Evolutionary conservation across 768 basidiomycete genomes (phyloP).

Genomic region (Sistotremastrum niveocremeum): DNA sequence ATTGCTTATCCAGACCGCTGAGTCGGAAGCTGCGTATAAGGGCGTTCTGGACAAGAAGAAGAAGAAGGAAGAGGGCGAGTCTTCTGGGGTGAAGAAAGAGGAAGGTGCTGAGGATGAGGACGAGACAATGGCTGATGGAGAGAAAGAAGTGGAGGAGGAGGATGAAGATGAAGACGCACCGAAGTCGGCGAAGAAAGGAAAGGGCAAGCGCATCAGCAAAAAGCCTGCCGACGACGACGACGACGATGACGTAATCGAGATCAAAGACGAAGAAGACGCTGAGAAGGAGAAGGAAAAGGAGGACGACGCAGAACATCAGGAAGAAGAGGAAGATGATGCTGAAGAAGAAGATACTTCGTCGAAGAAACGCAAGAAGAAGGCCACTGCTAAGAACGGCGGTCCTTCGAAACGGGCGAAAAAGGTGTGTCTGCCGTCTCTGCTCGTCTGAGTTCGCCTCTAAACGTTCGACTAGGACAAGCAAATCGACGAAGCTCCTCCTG

Average conservation of each 20-base stretch:
- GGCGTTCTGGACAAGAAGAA: constrained; percentile 21
- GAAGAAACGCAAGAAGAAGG: constrained; percentile 58
- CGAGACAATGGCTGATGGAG: constrained; percentile 21
- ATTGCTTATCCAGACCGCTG: constrained; percentile 52
- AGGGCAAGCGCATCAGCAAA: constrained; percentile 30
- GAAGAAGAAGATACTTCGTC: constrained; percentile 17
- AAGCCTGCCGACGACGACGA: constrained; percentile 30
- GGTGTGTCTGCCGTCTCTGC: constrained; percentile 8
- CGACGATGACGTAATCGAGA: constrained; percentile 34
- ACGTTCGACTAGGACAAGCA: constrained; percentile 34
- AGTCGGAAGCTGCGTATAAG: constrained; percentile 28
- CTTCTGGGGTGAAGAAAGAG: constrained; percentile 23
- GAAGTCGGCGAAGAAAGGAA: constrained; percentile 28
- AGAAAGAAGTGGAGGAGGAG: constrained; percentile 32
- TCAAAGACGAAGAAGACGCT: constrained; percentile 22
- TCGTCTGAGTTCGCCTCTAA: neutral
- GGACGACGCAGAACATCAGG: constrained; percentile 30
- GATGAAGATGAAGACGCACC: constrained; percentile 32
- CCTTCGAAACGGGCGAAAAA: constrained; percentile 49
- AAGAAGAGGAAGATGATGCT: constrained; percentile 24
- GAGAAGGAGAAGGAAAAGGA: constrained; percentile 18
- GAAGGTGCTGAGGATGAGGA: constrained; percentile 12
- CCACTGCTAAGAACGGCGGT: constrained; percentile 31
- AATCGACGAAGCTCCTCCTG: constrained; percentile 27
- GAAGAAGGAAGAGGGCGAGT: constrained; percentile 17